These are phyloP conservation scores for Podila epigama DNA, from an alignment of 192 early-diverging fungal species.

Conservation along the genomic window DNA sequence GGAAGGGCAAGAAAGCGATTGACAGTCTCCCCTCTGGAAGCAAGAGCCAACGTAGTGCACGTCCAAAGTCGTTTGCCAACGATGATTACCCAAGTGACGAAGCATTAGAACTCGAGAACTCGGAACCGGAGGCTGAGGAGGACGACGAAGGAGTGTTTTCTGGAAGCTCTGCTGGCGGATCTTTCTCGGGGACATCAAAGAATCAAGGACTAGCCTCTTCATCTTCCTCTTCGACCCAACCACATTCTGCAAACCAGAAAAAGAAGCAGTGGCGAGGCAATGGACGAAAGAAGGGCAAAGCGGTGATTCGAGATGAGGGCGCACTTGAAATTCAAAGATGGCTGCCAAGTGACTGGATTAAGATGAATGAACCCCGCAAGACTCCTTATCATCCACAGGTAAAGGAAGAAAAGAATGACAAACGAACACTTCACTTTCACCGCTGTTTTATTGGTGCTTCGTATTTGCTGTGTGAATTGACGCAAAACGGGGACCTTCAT, in stretches of 20 bases:
- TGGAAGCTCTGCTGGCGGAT: conserved; percentile 47
- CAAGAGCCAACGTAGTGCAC: conserved; percentile 40
- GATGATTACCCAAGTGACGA: conserved; percentile 48
- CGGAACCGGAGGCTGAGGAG: conserved; percentile 32
- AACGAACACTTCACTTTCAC: background rate
- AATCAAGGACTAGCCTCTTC: background rate
- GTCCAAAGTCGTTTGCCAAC: conserved; percentile 45
- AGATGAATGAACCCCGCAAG: conserved; percentile 39
- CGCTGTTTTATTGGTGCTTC: background rate
- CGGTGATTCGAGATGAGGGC: conserved; percentile 26
- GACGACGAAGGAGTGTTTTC: conserved; percentile 43
- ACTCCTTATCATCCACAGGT: conserved; percentile 48
- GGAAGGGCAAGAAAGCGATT: conserved; percentile 7
- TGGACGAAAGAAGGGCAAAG: conserved; percentile 46
- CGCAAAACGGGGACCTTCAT: too few relatives aligned
- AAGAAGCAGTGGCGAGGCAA: conserved; percentile 46
- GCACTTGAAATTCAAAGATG: conserved; percentile 13
- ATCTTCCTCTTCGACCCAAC: background rate
- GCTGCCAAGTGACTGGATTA: conserved; percentile 42
- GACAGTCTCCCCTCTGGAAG: conserved; percentile 29
- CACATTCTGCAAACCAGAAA: conserved; percentile 15
- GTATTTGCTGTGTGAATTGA: background rate
- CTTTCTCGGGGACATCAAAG: conserved; percentile 7
- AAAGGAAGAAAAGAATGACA: background rate
- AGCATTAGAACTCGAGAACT: conserved; percentile 13